phyloP scores from a whole-genome alignment of 306 rosid species.

The Medicago arabica region DNA sequence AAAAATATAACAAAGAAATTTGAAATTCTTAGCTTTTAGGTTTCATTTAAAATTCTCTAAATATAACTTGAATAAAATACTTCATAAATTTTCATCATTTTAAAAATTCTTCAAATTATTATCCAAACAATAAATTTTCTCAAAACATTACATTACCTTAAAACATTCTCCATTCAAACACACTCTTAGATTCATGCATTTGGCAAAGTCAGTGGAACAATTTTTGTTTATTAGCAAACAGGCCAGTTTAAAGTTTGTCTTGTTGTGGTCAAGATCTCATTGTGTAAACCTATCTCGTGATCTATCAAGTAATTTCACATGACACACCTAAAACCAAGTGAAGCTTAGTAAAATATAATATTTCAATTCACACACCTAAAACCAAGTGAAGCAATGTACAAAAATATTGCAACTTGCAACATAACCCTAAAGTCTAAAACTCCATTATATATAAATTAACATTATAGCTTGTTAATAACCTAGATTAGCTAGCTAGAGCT shows the following conservation, averaged over 20 bases:
- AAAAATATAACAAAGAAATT: no score
- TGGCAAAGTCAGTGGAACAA: no score
- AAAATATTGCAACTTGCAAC: constrained; percentile 16
- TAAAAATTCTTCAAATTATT: no score
- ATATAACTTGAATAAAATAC: no score
- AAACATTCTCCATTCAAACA: no score
- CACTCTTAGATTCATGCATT: no score
- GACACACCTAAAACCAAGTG: constrained; percentile 41
- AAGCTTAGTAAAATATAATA: constrained; percentile 20
- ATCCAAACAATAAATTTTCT: no score
- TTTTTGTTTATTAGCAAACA: constrained; percentile 6
- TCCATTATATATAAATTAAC: constrained; percentile 44
- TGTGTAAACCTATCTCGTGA: constrained; percentile 49
- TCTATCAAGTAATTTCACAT: constrained; percentile 52
- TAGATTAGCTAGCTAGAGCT: constrained; percentile 13
- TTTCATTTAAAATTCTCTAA: no score
- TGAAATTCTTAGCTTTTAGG: no score
- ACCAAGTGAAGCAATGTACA: constrained; percentile 10
- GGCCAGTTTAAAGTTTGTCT: constrained; percentile 18
- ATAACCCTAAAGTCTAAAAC: constrained; percentile 10
- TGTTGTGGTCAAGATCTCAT: constrained; percentile 3
- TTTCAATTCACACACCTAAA: constrained; percentile 32
- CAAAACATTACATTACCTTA: no score
- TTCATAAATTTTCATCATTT: no score
- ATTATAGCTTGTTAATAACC: constrained; percentile 1